phyloP scores from a whole-genome alignment of 2,329 filamentous ascomycete species.

The Scolecobasidium constrictum region DNA sequence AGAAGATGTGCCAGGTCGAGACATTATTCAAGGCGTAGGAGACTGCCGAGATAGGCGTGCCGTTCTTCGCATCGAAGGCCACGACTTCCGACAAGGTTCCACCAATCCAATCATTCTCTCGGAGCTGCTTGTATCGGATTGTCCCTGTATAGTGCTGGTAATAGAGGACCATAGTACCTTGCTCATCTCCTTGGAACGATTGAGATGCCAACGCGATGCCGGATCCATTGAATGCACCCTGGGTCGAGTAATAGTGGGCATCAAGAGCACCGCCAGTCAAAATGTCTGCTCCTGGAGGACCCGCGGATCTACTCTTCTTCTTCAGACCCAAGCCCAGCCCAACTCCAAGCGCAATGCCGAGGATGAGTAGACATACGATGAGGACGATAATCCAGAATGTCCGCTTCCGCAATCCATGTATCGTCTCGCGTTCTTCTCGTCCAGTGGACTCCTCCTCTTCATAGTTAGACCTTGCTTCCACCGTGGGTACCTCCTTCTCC shows the following conservation, averaged over 20 bases:
- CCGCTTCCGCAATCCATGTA: background rate
- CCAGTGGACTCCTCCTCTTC: background rate
- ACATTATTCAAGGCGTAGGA: slow-evolving; percentile 4
- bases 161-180: slow-evolving; percentile 1
- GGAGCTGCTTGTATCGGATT: slow-evolving; percentile 1
- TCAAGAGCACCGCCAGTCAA: slow-evolving; percentile 30
- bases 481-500: background rate
- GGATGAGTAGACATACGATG: background rate
- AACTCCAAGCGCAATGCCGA: slow-evolving; percentile 1
- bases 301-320: slow-evolving; percentile 1
- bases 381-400: background rate
- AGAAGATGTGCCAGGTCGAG: slow-evolving; percentile 25
- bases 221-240: slow-evolving; percentile 8
- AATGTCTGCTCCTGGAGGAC: slow-evolving; percentile 10
- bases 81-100: background rate
- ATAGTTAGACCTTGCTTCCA: background rate
- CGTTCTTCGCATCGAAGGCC: slow-evolving; percentile 5
- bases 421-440: background rate
- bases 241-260: slow-evolving; percentile 1
- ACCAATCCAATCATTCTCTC: slow-evolving; percentile 1
- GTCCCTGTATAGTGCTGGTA: slow-evolving; percentile 6
- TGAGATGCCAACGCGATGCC: slow-evolving; percentile 4
- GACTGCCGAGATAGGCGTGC: slow-evolving; percentile 7
- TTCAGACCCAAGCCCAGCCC: slow-evolving; percentile 4
- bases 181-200: background rate